Conservation (phyloP, 306 rosid genomes). For the Comarum palustre region DNA sequence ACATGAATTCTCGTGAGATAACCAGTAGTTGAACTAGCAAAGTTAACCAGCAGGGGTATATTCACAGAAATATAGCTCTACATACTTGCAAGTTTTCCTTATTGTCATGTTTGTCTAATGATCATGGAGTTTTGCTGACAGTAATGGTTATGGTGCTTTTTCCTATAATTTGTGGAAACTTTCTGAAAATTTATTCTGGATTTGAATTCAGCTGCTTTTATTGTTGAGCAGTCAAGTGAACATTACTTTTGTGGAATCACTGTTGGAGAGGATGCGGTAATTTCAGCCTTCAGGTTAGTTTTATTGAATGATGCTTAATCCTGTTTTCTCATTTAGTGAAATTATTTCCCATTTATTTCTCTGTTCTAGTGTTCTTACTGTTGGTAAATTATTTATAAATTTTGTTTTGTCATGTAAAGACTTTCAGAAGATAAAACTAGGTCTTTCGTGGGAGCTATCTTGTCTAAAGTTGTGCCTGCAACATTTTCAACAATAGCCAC, state of each 20-base stretch:
- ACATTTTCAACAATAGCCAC: constrained; percentile 87
- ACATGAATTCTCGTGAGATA: no score
- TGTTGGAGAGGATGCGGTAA: constrained; percentile 89
- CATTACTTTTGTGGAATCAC: constrained; percentile 92
- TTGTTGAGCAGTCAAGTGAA: constrained; percentile 98
- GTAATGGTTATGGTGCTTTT: constrained; percentile 21
- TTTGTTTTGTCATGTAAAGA: constrained; percentile 41
- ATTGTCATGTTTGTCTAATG: constrained; percentile 5
- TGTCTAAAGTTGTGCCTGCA: constrained; percentile 90
- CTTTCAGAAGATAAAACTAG: constrained; percentile 85
- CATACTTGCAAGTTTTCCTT: background rate
- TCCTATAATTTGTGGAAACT: constrained; percentile 45
- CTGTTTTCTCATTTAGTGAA: background rate
- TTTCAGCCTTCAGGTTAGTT: constrained; percentile 92
- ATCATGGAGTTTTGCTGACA: constrained; percentile 16
- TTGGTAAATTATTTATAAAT: constrained; percentile 26
- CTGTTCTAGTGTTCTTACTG: background rate
- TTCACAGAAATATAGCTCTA: background rate
- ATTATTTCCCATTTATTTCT: constrained; percentile 11
- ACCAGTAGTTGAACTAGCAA: background rate
- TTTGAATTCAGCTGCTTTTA: constrained; percentile 99
- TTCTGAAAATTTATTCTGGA: constrained; percentile 78
- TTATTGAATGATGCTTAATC: constrained; percentile 18
- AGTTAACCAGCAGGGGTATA: background rate
- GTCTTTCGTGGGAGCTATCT: constrained; percentile 85